Evolutionary conservation across 129 eudicot genomes (phyloP).

Genomic region (Centrapalus pauciflorus): DNA sequence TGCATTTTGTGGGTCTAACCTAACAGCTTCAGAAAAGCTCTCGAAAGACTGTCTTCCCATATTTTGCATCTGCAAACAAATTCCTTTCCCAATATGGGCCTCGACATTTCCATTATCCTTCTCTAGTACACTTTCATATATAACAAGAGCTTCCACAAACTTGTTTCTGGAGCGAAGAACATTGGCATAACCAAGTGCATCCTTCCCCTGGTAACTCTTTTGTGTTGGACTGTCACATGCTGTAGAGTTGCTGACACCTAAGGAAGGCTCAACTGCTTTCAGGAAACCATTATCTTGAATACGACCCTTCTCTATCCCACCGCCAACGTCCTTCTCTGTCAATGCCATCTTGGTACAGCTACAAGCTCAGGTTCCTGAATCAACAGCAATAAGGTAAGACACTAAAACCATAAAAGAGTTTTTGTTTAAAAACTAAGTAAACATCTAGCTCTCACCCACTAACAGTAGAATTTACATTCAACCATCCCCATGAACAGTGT

Average conservation of each 20-base stretch:
- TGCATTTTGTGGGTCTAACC: slow-evolving; percentile 81
- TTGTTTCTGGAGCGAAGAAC: slow-evolving; percentile 93
- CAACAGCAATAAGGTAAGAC: slow-evolving; percentile 3
- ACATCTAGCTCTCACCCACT: neutral
- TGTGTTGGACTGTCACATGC: slow-evolving; percentile 29
- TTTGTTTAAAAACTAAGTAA: neutral
- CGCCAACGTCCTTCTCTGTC: slow-evolving; percentile 64
- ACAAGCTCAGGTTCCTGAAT: slow-evolving; percentile 27
- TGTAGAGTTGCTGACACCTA: slow-evolving; percentile 34
- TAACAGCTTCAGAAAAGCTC: slow-evolving; percentile 80
- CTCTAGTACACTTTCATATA: slow-evolving; percentile 65
- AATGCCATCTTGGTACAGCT: slow-evolving; percentile 41
- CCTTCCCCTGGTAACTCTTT: slow-evolving; percentile 56
- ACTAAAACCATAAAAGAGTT: neutral
- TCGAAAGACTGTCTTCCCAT: slow-evolving; percentile 73
- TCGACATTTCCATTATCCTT: slow-evolving; percentile 66
- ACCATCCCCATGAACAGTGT: too few species aligned
- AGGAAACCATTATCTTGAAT: slow-evolving; percentile 39
- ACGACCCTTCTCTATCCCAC: slow-evolving; percentile 40
- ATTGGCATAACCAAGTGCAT: slow-evolving; percentile 78
- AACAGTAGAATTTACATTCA: too few species aligned
- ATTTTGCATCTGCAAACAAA: slow-evolving; percentile 90
- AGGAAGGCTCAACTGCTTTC: slow-evolving; percentile 44
- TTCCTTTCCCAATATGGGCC: slow-evolving; percentile 90
- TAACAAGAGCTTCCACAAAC: slow-evolving; percentile 74